These are phyloP conservation scores for Debaryomycetaceae sp. DNA, from an alignment of 1,139 yeast genomes.

Conservation along the genomic window DNA sequence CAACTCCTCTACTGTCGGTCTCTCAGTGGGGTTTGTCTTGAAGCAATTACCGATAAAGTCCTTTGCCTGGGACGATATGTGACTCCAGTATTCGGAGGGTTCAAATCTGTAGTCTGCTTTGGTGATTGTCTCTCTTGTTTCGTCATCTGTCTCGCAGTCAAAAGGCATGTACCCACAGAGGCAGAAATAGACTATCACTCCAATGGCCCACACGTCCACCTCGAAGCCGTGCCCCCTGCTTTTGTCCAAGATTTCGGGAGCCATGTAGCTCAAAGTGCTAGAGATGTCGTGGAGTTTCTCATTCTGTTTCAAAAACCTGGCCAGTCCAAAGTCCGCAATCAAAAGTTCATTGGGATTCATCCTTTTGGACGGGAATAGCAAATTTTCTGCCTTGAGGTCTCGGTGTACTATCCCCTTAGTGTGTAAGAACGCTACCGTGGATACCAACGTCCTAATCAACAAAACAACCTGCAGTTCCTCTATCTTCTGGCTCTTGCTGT, in stretches of 20 bases:
- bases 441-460: conserved; percentile 24
- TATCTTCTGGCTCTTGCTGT: conserved; percentile 26
- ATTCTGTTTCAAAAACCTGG: conserved; percentile 30
- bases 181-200: conserved; percentile 69
- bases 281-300: conserved; percentile 29
- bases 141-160: conserved; percentile 70
- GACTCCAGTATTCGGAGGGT: conserved; percentile 58
- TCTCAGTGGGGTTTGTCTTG: conserved; percentile 36
- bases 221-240: conserved; percentile 54
- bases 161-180: conserved; percentile 77
- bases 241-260: conserved; percentile 58
- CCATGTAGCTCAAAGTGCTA: conserved; percentile 76
- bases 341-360: conserved; percentile 40
- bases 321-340: conserved; percentile 73
- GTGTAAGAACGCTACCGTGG: conserved; percentile 31
- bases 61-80: conserved; percentile 52
- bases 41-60: conserved; percentile 60
- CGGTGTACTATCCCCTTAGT: conserved; percentile 35
- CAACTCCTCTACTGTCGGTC: conserved; percentile 49
- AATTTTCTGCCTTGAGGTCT: conserved; percentile 41
- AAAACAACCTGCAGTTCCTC: conserved; percentile 49
- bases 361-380: conserved; percentile 23
- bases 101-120: conserved; percentile 58
- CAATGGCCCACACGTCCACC: conserved; percentile 77
- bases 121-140: conserved; percentile 61